These are phyloP conservation scores for Ustilago bromivora DNA, from an alignment of 1,284 basidiomycete species.

Conservation along the genomic window DNA sequence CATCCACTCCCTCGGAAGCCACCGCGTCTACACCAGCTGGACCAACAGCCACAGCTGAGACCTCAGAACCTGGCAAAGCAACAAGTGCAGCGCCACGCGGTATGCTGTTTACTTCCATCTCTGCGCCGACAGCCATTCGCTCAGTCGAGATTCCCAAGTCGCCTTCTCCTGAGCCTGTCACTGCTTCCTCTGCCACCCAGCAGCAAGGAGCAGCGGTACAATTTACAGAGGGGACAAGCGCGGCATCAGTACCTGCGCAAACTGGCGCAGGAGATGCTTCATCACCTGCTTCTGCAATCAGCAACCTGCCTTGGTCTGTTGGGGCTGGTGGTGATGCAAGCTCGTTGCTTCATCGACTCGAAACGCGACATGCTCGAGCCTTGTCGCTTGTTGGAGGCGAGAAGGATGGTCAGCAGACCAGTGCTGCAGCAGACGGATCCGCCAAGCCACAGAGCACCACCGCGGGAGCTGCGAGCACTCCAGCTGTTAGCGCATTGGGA, in stretches of 20 bases:
- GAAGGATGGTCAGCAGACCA: constrained; percentile 10
- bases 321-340: constrained; percentile 23
- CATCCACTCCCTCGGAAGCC: constrained; percentile 7
- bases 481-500: constrained; percentile 2
- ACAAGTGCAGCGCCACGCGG: constrained; percentile 24
- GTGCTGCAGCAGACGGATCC: constrained; percentile 17
- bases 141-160: constrained; percentile 62
- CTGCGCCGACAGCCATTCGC: constrained; percentile 54
- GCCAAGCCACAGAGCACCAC: constrained; percentile 13
- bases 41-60: constrained; percentile 20
- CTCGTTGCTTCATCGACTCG: constrained; percentile 27
- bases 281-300: constrained; percentile 13
- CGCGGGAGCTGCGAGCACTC: constrained; percentile 9
- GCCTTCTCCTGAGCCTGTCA: constrained; percentile 48
- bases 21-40: constrained; percentile 5
- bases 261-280: constrained; percentile 12
- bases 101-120: constrained; percentile 47
- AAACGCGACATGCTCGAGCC: constrained; percentile 22
- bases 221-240: not conserved
- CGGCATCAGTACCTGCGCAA: not conserved
- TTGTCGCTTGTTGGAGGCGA: constrained; percentile 14
- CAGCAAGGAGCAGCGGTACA: constrained; percentile 5
- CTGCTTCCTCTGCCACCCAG: not conserved
- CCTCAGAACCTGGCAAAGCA: constrained; percentile 17
- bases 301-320: not conserved